Evolutionary conservation across 495 filamentous ascomycete species (phyloP), one percentile per base, ranked within the genome.

Genomic region (Daldinia childiae): DNA sequence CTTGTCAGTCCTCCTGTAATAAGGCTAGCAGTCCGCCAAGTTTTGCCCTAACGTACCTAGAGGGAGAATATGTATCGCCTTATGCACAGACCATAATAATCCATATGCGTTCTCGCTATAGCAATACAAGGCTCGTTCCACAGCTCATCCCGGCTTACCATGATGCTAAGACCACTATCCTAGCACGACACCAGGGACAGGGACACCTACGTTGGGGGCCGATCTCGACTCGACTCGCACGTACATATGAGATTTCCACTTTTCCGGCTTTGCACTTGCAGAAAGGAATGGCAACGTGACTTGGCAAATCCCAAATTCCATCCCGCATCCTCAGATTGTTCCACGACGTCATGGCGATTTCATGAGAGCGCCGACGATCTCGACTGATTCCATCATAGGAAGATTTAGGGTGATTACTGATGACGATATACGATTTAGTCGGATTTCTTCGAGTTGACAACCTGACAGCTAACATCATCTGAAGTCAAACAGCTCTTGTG

Each of bases 291-390:
- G 1, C 64, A 60, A 45, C 56, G 43, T 43, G 56, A 41, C 66
- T 69, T 69, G 66, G 66, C 59, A 69, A 65, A 60, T 60, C 50
- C 32, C 1, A 34, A 34, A 62, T 60, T 60, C 62, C 56, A 56
- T 64, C 43, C 56, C 55, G 59, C 48, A 45, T 65, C 56, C 12
- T 61, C 30, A 21, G 21, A 50, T 30, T 38, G 68, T 51, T 54
- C 17, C 54, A 64, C 60, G 26, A 69, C 66, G 66, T 69, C 66
- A 69, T 69, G 17, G 0, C 21, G 9, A 54, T 43, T 17, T 61
- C 36, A 54, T 14, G 12, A 43, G 15, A 45, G 34, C 21, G 26
- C 26, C 5, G 17, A 45, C 8, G 9, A 41, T 21, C 34, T 41
- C 7, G 7, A 48, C 0, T 6, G 27, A 39, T 68, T 68, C 56